phyloP scores from a whole-genome alignment of 495 filamentous ascomycete genomes.

The Tuber aestivum region DNA sequence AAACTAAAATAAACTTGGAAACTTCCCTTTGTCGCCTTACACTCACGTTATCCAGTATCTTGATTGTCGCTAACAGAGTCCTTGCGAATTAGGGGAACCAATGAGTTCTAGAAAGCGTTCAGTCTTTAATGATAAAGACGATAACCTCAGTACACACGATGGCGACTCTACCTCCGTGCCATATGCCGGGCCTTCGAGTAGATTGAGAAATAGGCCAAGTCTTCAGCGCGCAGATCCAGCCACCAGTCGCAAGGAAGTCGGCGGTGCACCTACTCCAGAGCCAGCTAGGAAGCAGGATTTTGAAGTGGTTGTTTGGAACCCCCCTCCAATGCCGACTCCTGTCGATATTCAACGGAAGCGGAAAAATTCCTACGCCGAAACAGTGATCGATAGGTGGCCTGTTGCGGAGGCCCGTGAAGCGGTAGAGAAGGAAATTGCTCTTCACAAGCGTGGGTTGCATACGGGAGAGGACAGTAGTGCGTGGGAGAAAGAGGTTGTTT shows the following conservation, averaged over 20 bases:
- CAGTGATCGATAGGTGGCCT: neutral
- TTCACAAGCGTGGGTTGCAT: neutral
- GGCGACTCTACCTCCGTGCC: neutral
- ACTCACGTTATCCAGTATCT: neutral
- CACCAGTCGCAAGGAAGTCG: neutral
- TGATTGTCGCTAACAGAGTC: neutral
- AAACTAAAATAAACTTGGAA: neutral
- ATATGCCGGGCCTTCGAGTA: neutral
- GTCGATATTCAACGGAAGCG: neutral
- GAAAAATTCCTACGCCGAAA: neutral
- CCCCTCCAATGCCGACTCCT: neutral
- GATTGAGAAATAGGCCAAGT: neutral
- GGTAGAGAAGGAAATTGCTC: neutral
- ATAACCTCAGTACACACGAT: too few relatives aligned
- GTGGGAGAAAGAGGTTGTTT: neutral
- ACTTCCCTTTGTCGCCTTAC: neutral
- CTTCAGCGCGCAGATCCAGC: neutral
- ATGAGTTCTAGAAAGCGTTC: neutral
- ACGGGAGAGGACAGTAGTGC: neutral
- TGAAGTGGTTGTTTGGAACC: neutral
- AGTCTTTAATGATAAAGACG: neutral
- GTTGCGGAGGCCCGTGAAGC: neutral
- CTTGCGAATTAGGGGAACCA: neutral
- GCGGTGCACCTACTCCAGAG: neutral
- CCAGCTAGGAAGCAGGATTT: neutral